A percentile compares a stretch with the other conserved stretches of the same genome.
phyloP scores from a whole-genome alignment of 2,329 filamentous ascomycete species.

The Triangularia setosa region DNA sequence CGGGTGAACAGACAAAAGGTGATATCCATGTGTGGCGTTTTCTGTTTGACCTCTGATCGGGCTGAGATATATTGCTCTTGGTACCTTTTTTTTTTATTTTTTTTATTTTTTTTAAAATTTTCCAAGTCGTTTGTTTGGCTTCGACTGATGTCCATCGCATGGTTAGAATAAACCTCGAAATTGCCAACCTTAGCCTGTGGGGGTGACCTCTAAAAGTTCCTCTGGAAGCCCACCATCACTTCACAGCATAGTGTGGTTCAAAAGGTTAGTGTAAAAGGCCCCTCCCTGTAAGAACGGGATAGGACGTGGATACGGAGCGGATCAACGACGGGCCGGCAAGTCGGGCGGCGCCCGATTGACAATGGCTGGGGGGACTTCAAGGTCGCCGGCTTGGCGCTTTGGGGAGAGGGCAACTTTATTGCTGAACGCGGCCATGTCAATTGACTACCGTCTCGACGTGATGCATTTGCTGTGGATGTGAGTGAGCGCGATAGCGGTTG shows the following conservation, averaged over 20 bases:
- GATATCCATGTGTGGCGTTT: background rate
- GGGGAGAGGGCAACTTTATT: constrained; percentile 6
- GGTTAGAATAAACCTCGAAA: background rate
- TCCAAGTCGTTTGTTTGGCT: background rate
- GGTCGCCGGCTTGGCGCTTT: background rate
- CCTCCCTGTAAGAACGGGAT: background rate
- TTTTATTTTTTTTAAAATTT: too few species aligned
- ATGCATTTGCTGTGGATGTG: constrained; percentile 10
- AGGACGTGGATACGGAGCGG: background rate
- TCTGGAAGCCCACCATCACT: background rate
- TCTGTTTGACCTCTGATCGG: background rate
- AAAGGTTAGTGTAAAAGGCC: background rate
- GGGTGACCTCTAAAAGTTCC: too few species aligned
- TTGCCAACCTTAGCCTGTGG: too few species aligned
- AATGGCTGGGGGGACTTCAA: background rate
- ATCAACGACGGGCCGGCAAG: background rate
- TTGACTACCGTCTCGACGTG: background rate
- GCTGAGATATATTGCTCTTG: background rate
- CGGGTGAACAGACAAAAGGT: background rate
- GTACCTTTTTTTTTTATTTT: too few species aligned
- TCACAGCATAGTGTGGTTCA: background rate
- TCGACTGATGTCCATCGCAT: background rate
- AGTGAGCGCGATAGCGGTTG: background rate
- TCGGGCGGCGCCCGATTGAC: background rate
- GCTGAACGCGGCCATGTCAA: constrained; percentile 5